Evolutionary conservation across 495 filamentous ascomycete species (phyloP).

Genomic region (Talaromyces wortmannii): DNA sequence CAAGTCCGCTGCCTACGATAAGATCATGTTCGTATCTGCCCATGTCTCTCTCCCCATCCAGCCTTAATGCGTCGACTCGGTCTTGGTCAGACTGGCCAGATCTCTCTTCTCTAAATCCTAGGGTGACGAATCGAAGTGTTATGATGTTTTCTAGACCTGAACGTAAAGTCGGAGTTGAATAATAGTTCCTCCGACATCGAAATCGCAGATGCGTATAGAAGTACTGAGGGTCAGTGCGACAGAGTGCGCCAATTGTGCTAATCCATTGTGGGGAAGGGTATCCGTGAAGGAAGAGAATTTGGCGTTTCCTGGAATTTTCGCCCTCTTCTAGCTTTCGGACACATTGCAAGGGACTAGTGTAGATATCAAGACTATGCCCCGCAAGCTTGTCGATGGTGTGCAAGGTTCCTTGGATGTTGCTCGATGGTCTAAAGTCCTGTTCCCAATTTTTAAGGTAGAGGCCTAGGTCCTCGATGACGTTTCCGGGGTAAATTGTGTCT

Average conservation of each 20-base stretch:
- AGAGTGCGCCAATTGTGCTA: slow-evolving; percentile 11
- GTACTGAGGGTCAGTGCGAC: slow-evolving; percentile 16
- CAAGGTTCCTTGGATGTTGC: neutral
- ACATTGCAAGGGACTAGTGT: neutral
- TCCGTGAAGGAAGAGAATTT: slow-evolving; percentile 12
- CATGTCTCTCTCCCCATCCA: slow-evolving; percentile 4
- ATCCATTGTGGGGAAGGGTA: slow-evolving; percentile 18
- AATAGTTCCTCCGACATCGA: neutral
- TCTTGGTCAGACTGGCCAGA: neutral
- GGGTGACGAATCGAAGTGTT: slow-evolving; percentile 8
- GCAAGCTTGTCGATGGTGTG: neutral
- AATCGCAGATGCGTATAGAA: slow-evolving; percentile 18
- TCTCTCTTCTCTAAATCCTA: slow-evolving; percentile 4
- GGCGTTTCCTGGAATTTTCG: neutral
- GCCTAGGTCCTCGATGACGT: slow-evolving; percentile 2
- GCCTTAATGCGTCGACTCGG: neutral
- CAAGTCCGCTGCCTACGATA: neutral
- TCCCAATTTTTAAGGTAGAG: neutral
- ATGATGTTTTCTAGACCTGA: slow-evolving; percentile 12
- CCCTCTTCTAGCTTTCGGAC: neutral
- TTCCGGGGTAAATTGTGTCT: slow-evolving; percentile 4
- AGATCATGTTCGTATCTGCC: slow-evolving; percentile 5
- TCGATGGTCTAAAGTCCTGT: neutral
- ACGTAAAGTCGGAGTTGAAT: slow-evolving; percentile 13
- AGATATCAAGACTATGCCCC: neutral